Conservation (phyloP, 192 early-diverging fungal species). For the Backusella parvicylindrica region DNA sequence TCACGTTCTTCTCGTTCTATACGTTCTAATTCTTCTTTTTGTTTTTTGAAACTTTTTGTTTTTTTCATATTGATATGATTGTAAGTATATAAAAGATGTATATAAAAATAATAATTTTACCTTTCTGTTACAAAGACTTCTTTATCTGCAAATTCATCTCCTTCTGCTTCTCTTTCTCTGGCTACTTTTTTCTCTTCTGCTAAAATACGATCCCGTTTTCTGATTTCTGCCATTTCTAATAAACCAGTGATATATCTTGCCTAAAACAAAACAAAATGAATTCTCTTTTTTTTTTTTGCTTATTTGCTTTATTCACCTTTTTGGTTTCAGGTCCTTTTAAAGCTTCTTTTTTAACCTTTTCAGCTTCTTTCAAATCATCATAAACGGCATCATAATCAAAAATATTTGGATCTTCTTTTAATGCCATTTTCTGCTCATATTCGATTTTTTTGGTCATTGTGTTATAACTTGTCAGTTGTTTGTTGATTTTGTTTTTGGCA, state of each 20-base stretch:
- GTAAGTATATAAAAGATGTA: too few species aligned
- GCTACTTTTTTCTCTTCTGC: conserved; percentile 67
- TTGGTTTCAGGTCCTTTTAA: conserved; percentile 40
- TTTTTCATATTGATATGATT: too few species aligned
- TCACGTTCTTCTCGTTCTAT: conserved; percentile 61
- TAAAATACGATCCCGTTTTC: conserved; percentile 68
- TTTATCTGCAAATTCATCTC: conserved; percentile 70
- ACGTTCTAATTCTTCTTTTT: conserved; percentile 59
- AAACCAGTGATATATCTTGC: conserved; percentile 66
- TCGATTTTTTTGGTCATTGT: conserved; percentile 30
- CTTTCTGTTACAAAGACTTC: conserved; percentile 79
- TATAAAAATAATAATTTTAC: too few species aligned
- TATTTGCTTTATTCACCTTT: conserved; percentile 28
- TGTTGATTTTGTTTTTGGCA: conserved; percentile 15
- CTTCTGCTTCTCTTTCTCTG: conserved; percentile 68
- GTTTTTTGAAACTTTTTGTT: conserved; percentile 47
- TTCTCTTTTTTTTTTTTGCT: conserved; percentile 6
- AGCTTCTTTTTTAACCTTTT: conserved; percentile 46
- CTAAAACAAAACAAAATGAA: conserved; percentile 14
- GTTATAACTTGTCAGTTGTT: conserved; percentile 9
- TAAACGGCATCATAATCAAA: conserved; percentile 82
- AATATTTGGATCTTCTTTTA: conserved; percentile 65
- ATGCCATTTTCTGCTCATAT: conserved; percentile 56
- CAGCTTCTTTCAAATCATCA: conserved; percentile 64
- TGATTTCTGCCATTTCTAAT: conserved; percentile 57